Percentiles rank a stretch among this genome's conserved stretches.
Evolutionary conservation across 2,329 filamentous ascomycete genomes (phyloP).

Genomic region (Colletotrichum graminicola): DNA sequence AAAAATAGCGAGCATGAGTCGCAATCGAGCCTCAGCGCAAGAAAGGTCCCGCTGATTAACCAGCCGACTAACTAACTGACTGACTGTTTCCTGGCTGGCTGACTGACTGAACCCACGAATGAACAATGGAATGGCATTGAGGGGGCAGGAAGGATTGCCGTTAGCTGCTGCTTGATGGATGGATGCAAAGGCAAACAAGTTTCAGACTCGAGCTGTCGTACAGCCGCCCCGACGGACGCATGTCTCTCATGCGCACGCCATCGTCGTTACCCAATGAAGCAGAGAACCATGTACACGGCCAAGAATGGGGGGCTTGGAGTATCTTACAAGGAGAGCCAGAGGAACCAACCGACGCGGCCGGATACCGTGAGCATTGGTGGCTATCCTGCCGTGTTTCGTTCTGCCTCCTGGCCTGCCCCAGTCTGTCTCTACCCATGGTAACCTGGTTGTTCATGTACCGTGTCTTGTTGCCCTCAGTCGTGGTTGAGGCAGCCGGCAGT

Average conservation of each 20-base stretch:
- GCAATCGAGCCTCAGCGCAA: not conserved
- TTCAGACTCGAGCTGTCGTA: constrained; percentile 28
- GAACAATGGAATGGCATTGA: not conserved
- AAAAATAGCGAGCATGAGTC: constrained; percentile 22
- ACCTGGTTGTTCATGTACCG: too few relatives aligned
- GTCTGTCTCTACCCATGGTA: not conserved
- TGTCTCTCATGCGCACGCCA: constrained; percentile 34
- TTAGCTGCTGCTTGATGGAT: constrained; percentile 25
- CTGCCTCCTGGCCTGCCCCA: not conserved
- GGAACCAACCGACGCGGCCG: not conserved
- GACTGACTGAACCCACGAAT: not conserved
- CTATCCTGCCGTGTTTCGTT: constrained; percentile 19
- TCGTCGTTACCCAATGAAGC: constrained; percentile 10
- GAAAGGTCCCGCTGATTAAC: not conserved
- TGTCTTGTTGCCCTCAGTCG: too few relatives aligned
- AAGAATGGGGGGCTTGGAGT: not conserved
- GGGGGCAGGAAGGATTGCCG: constrained; percentile 16
- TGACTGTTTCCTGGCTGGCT: too few relatives aligned
- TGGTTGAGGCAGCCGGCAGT: constrained; percentile 3
- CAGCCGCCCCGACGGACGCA: constrained; percentile 22
- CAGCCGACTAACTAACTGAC: not conserved
- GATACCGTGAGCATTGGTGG: constrained; percentile 2
- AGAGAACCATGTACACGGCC: constrained; percentile 12
- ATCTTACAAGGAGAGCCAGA: constrained; percentile 11
- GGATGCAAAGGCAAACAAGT: constrained; percentile 25